Percentiles rank a stretch among this genome's conserved stretches.
These are phyloP conservation scores for Babesia ovata DNA, from an alignment of 169 alveolate species.

Conservation along the genomic window DNA sequence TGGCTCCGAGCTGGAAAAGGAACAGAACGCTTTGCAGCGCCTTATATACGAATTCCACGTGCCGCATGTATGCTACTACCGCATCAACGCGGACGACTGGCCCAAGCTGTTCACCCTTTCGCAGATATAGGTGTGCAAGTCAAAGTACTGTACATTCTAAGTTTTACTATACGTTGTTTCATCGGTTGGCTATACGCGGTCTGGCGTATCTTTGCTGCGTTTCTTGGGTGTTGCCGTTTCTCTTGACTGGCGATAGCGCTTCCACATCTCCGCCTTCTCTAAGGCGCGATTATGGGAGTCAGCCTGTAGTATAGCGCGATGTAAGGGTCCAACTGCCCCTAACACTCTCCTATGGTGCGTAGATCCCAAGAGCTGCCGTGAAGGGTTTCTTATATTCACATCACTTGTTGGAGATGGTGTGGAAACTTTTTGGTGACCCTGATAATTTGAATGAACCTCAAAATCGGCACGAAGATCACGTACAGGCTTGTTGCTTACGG, in stretches of 20 bases:
- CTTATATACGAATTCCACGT: conserved; percentile 38
- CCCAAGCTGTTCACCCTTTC: conserved; percentile 55
- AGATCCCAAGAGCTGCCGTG: too few relatives aligned
- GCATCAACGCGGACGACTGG: conserved; percentile 66
- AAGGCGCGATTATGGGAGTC: conserved; percentile 14
- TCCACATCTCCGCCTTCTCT: conserved; percentile 25
- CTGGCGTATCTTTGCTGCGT: not conserved
- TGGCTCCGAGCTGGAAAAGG: conserved; percentile 44
- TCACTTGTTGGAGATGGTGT: too few relatives aligned
- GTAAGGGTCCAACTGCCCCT: not conserved
- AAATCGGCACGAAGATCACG: too few relatives aligned
- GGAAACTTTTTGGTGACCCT: too few relatives aligned
- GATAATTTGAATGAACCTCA: too few relatives aligned
- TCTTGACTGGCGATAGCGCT: not conserved
- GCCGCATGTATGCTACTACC: conserved; percentile 64
- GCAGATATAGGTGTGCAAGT: conserved; percentile 18
- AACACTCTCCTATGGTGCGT: too few relatives aligned
- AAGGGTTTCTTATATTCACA: too few relatives aligned
- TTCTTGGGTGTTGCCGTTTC: not conserved
- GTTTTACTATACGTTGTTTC: not conserved
- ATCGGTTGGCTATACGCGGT: not conserved
- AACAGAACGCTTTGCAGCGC: conserved; percentile 30
- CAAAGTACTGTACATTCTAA: not conserved
- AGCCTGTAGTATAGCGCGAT: conserved; percentile 3
- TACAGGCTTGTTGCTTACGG: too few relatives aligned